Evolutionary conservation across 2,329 filamentous ascomycete genomes (phyloP), one percentile per base, ranked within the genome.

Genomic region (Ophiocordyceps polyrhachis-furcata): DNA sequence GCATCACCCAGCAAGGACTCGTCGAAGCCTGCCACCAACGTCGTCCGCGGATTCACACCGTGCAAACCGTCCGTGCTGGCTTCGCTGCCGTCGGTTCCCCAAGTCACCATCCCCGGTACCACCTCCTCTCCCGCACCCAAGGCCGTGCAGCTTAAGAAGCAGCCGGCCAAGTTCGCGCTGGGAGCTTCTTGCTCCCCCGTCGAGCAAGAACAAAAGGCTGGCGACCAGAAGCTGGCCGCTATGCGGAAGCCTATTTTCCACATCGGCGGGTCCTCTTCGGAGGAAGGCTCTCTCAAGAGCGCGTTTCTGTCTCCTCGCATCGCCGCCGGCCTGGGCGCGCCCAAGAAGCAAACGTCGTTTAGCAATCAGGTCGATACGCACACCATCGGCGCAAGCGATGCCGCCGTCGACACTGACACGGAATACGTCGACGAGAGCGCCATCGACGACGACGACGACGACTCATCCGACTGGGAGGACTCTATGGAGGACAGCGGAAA

Each of bases 31-130:
- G 59, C 57, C 38, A 62, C 58, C 37, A 88, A 80, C 50, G 74
- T 94, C 47, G 80, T 94, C 44, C 83, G 84, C 50, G 88, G 88
- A 47, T 94, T 95, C 62, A 84, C 83, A 5, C 84, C 83, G 2
- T 80, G 32, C 32, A 35, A 7, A 13, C 6, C 82, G 23, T 76
- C 81, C 48, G 70, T 81, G 40, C 80, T 66, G 46, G 46, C 65
- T 44, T 59, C 63, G 40, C 68, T 71, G 43, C 57, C 63, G 2
- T 56, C 66, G 11, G 67, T 71, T 35, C 66, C 70, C 12, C 73
- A 74, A 28, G 67, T 49, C 38, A 31, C 71, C 25, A 79, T 83
- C 40, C 73, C 81, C 32, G 80, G 81, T 52, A 68, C 72, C 17
- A 71, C 62, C 41, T 69, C 71, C 0, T 68, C 69, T 37, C 71